Base-by-base conservation (phyloP, 2,329 filamentous ascomycete species). In the Penicillium sumatraense region DNA sequence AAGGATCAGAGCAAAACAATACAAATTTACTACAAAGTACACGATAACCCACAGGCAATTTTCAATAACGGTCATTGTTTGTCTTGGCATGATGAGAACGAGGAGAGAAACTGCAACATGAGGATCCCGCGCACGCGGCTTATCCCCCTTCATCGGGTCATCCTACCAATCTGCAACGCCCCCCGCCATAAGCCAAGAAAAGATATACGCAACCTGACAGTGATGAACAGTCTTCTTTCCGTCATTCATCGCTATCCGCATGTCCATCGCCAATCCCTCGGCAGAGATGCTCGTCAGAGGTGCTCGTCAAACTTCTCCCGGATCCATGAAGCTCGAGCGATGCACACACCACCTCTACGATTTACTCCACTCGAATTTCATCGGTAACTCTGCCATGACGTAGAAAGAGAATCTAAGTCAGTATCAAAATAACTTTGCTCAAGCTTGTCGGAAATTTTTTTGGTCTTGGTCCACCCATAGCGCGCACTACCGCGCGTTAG, bases 401-500 rank as follows among this genome's bases (percentile, higher is more conserved):
- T 51, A 44, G 27, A 18, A 24, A 50, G n/a, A 5, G 8, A 42
- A 42, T 5, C 21, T n/a, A 42, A 21, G 5, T n/a, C 24, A 21
- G 5, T 21, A 38, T n/a, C n/a, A 27, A 31, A 46, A 23, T 16
- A 9, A 2, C 3, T 13, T 16, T 21, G 4, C 11, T 21, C 35
- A n/a, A 40, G 41, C 49, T 51, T 20, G 26, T 18, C 53, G 41
- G 47, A 42, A 23, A 27, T 41, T 41, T 20, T 47, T 31, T 31
- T n/a, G 29, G 29, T 24, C 40, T 36, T 16, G 58, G 24, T 53
- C 52, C 55, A 56, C 42, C 58, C 38, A 47, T 51, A 27, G 41
- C 29, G 20, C 41, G 45, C 50, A 40, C 55, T 56, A 60, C 56
- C 50, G 51, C 55, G 53, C 53, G 42, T 60, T 58, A 56, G 52